phyloP scores from a whole-genome alignment of 495 filamentous ascomycete species.

The Pyronema domesticum region DNA sequence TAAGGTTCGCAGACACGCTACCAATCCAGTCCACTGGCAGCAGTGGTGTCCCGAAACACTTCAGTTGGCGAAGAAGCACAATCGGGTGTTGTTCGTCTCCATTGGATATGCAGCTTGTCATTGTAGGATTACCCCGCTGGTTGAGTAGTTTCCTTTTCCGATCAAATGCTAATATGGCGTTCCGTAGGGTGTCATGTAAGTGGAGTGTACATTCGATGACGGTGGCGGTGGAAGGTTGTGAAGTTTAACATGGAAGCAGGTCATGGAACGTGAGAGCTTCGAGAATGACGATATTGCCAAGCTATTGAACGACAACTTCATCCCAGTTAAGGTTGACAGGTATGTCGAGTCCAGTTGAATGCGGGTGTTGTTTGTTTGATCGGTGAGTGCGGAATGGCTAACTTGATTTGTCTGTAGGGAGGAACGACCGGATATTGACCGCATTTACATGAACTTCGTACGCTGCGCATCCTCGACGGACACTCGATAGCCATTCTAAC shows the following conservation, averaged over 20 bases:
- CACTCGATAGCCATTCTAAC: conserved; percentile 5
- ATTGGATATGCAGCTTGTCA: conserved; percentile 95
- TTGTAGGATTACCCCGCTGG: conserved; percentile 37
- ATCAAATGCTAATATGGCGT: background rate
- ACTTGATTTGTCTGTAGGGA: conserved; percentile 31
- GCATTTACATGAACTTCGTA: conserved; percentile 96
- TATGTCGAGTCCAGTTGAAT: background rate
- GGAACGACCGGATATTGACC: conserved; percentile 86
- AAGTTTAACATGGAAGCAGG: conserved; percentile 4
- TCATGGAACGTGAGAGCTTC: conserved; percentile 85
- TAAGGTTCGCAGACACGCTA: conserved; percentile 58
- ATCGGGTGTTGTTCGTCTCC: conserved; percentile 80
- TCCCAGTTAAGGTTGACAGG: conserved; percentile 84
- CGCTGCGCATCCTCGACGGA: background rate
- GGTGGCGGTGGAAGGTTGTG: background rate
- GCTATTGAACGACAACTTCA: conserved; percentile 70
- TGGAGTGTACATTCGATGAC: background rate
- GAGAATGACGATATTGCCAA: conserved; percentile 61
- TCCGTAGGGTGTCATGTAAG: conserved; percentile 25
- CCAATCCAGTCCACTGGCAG: conserved; percentile 89
- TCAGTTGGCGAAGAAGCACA: conserved; percentile 53
- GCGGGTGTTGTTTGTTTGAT: background rate
- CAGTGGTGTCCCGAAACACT: conserved; percentile 65
- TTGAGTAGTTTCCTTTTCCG: conserved; percentile 1
- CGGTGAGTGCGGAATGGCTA: conserved; percentile 2